Evolutionary conservation across 2,329 filamentous ascomycete species (phyloP).

Genomic region (Trichoderma hamatum): DNA sequence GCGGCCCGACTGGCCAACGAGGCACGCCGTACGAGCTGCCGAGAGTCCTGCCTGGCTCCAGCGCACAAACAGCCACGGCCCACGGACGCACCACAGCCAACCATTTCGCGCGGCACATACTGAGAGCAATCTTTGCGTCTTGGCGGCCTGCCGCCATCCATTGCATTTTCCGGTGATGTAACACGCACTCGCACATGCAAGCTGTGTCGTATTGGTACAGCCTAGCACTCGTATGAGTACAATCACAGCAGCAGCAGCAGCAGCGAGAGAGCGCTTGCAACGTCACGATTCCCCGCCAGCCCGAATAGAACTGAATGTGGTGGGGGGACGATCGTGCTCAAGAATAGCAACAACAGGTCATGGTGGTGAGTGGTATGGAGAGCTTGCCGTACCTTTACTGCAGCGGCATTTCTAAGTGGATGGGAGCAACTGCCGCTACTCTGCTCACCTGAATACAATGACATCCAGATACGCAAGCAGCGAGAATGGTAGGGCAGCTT

Average conservation of each 20-base stretch:
- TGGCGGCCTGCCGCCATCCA: not conserved
- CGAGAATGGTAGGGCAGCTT: not conserved
- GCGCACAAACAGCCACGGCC: slow-evolving; percentile 18
- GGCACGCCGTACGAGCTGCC: not conserved
- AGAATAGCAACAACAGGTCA: slow-evolving; percentile 19
- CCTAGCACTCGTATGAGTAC: not conserved
- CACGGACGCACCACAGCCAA: slow-evolving; percentile 21
- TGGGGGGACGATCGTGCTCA: not conserved
- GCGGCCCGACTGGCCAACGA: not conserved
- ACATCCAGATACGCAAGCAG: not conserved
- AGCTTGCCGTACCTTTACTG: not conserved
- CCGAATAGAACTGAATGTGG: not conserved
- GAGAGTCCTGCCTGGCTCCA: not conserved
- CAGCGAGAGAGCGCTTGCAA: slow-evolving; percentile 14
- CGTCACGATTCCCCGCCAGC: slow-evolving; percentile 8
- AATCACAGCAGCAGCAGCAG: not conserved
- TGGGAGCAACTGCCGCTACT: not conserved
- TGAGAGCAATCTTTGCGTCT: slow-evolving; percentile 7
- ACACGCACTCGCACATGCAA: not conserved
- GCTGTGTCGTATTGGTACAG: not conserved
- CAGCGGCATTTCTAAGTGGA: not conserved
- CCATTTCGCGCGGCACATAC: slow-evolving; percentile 16
- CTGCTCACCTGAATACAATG: not conserved
- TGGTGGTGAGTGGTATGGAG: not conserved
- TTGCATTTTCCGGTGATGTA: not conserved